Conservation (phyloP, 2,329 filamentous ascomycete genomes). For the Claviceps sp. region DNA sequence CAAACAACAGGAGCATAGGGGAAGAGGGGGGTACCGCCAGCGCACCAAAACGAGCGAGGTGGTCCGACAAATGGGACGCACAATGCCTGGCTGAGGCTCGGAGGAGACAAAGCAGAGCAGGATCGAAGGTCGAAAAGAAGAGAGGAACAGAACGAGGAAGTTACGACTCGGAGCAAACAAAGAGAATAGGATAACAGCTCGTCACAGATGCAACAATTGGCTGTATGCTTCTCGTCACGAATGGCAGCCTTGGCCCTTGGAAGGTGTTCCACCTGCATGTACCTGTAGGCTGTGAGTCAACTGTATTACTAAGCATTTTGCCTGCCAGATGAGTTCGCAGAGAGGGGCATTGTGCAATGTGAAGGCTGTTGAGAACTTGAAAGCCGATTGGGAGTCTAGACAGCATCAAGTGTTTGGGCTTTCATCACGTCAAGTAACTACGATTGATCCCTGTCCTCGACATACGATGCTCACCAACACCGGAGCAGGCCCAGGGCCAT, state of each 20-base stretch:
- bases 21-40: not conserved
- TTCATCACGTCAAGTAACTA: too few relatives aligned
- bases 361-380: too few relatives aligned
- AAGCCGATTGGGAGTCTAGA: too few relatives aligned
- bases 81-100: not conserved
- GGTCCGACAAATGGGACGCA: not conserved
- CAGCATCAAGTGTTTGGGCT: too few relatives aligned
- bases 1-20: not conserved
- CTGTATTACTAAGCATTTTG: not conserved
- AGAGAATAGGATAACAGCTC: not conserved
- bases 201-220: constrained; percentile 1
- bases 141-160: not conserved
- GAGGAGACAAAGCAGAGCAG: not conserved
- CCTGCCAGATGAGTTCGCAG: not conserved
- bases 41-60: constrained; percentile 1
- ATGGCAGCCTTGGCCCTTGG: constrained; percentile 14
- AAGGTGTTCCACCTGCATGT: constrained; percentile 8
- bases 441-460: too few relatives aligned
- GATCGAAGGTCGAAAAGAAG: not conserved
- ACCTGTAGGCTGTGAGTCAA: not conserved
- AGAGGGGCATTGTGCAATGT: too few relatives aligned
- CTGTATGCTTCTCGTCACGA: constrained; percentile 14
- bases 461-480: too few relatives aligned
- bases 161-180: not conserved
- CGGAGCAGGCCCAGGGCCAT: too few relatives aligned